Percentiles rank a stretch among this genome's conserved stretches.
phyloP scores from a whole-genome alignment of 129 eudicot species.

The Helianthus tuberosus region DNA sequence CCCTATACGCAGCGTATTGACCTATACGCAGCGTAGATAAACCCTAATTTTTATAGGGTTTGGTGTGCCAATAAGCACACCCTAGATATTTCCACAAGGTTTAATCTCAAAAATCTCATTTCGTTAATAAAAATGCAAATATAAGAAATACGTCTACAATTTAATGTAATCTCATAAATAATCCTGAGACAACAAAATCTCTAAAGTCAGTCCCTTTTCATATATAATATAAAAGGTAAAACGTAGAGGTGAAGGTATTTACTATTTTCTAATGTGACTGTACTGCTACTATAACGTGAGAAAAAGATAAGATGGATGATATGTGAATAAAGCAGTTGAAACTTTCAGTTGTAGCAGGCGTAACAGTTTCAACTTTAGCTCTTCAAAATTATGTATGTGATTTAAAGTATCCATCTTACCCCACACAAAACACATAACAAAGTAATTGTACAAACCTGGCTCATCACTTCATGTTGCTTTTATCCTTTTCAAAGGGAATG shows the following conservation, averaged over 20 bases:
- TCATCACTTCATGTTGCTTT: constrained; percentile 4
- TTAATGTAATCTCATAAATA: no score
- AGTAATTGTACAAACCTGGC: constrained; percentile 31
- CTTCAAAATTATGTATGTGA: no score
- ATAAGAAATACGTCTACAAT: no score
- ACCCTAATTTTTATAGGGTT: no score
- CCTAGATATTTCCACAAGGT: no score
- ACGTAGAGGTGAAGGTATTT: constrained; percentile 10
- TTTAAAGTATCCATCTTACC: background rate
- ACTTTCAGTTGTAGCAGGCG: constrained; percentile 44
- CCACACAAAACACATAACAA: constrained; percentile 22
- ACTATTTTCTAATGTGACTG: constrained; percentile 3
- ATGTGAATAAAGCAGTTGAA: constrained; percentile 38
- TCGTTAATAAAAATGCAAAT: no score
- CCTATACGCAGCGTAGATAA: no score
- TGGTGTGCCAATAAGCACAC: no score
- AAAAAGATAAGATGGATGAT: constrained; percentile 19
- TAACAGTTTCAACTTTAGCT: constrained; percentile 28
- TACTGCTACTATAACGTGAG: constrained; percentile 23
- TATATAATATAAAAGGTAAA: background rate
- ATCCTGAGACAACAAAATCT: no score
- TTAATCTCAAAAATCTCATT: no score
- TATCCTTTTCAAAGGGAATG: background rate
- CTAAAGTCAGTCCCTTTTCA: background rate
- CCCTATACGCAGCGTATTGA: no score